Conservation (phyloP, 257 asterid genomes). For the Nicotiana tomentosiformis region DNA sequence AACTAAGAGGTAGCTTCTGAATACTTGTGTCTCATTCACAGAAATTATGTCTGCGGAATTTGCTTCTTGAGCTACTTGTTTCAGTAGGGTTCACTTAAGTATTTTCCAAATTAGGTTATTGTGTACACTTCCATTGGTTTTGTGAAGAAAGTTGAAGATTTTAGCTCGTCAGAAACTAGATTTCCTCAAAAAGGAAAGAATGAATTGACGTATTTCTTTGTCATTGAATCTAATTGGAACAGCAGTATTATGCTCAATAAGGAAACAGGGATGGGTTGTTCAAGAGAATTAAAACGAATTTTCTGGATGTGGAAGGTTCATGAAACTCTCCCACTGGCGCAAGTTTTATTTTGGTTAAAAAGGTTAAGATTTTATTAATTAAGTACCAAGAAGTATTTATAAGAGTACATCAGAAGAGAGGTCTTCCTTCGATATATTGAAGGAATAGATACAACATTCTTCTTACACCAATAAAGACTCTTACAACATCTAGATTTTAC, state of each 20-base stretch:
- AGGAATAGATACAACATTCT: background rate
- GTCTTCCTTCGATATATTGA: background rate
- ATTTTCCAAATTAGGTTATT: background rate
- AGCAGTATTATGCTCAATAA: background rate
- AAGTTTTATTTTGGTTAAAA: background rate
- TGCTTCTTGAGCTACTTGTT: background rate
- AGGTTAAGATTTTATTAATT: background rate
- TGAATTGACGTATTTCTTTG: background rate
- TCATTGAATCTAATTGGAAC: background rate
- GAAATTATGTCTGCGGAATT: background rate
- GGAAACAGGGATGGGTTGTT: background rate
- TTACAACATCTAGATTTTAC: background rate
- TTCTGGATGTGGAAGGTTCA: background rate
- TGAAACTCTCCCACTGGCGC: background rate
- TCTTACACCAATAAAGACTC: background rate
- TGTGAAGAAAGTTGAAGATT: background rate
- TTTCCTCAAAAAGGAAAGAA: background rate
- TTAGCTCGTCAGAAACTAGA: background rate
- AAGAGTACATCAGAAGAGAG: background rate
- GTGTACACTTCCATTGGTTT: background rate
- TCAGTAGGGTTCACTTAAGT: background rate
- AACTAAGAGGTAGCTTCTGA: slow-evolving; percentile 58
- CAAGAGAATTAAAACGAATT: background rate
- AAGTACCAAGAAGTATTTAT: background rate
- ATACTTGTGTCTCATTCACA: background rate